phyloP scores from a whole-genome alignment of 2,329 filamentous ascomycete genomes.

The Penicillium sp. region DNA sequence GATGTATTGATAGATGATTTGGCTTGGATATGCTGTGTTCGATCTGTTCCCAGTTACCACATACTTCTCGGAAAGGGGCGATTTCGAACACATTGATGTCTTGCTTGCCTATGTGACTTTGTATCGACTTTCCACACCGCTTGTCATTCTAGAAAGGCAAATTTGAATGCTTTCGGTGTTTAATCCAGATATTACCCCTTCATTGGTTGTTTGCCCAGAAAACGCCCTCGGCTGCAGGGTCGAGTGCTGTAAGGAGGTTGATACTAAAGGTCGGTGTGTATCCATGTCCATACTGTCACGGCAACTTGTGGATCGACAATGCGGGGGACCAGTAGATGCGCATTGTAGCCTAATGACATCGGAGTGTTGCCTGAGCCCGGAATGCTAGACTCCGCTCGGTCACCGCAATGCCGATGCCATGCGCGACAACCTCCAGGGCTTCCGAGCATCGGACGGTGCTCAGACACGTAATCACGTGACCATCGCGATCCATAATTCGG shows the following conservation, averaged over 20 bases:
- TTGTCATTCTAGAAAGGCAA: slow-evolving; percentile 13
- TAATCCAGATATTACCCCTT: slow-evolving; percentile 2
- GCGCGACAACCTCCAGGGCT: neutral
- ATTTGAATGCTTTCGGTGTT: slow-evolving; percentile 10
- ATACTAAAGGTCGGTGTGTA: neutral
- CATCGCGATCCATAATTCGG: neutral
- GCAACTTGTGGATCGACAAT: slow-evolving; percentile 1
- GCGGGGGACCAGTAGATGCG: slow-evolving; percentile 1
- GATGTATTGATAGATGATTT: slow-evolving; percentile 12
- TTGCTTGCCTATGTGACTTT: slow-evolving; percentile 5
- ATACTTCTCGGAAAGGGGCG: neutral
- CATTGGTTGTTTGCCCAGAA: neutral
- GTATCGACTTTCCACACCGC: slow-evolving; percentile 6
- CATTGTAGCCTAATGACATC: neutral
- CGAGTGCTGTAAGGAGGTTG: slow-evolving; percentile 12
- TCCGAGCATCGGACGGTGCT: slow-evolving; percentile 1
- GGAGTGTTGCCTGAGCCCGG: slow-evolving; percentile 19
- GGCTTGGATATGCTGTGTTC: slow-evolving; percentile 14
- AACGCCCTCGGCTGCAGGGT: neutral
- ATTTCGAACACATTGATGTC: slow-evolving; percentile 2
- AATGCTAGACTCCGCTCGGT: slow-evolving; percentile 14
- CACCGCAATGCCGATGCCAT: slow-evolving; percentile 5
- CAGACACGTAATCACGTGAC: slow-evolving; percentile 3
- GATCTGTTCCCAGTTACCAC: slow-evolving; percentile 2
- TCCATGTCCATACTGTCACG: neutral